phyloP scores from a whole-genome alignment of 2,329 filamentous ascomycete genomes.

The Sclerotinia spermophila region DNA sequence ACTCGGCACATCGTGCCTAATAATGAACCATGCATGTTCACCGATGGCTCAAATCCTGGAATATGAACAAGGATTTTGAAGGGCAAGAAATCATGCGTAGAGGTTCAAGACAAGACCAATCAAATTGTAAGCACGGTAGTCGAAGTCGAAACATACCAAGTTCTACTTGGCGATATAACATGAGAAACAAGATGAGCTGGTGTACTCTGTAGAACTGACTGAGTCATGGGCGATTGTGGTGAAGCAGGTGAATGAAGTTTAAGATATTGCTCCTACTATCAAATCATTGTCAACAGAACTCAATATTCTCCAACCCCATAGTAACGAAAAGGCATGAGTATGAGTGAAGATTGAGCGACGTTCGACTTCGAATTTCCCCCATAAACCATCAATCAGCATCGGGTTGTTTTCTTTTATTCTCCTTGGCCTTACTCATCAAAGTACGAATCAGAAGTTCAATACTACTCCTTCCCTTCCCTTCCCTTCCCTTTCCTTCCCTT shows the following conservation, averaged over 20 bases:
- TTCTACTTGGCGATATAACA: not conserved
- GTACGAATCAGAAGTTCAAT: not conserved
- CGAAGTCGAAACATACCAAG: not conserved
- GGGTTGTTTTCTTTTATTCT: not conserved
- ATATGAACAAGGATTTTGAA: not conserved
- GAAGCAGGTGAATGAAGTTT: not conserved
- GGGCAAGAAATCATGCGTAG: not conserved
- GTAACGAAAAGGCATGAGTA: no score
- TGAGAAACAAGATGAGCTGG: not conserved
- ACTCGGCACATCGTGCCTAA: constrained; percentile 6
- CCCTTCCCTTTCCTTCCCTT: not conserved
- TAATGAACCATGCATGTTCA: not conserved
- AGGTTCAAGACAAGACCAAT: not conserved
- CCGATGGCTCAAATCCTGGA: not conserved
- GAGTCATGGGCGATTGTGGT: not conserved
- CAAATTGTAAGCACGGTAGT: not conserved
- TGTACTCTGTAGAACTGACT: not conserved
- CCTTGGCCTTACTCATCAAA: not conserved
- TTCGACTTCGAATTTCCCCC: not conserved
- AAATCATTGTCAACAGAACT: not conserved
- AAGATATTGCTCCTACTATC: not conserved
- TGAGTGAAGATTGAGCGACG: not conserved
- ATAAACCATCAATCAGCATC: not conserved
- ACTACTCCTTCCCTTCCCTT: not conserved
- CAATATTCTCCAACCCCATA: no score